Conservation (phyloP, 192 early-diverging fungal genomes). For the Coemansia sp. region DNA sequence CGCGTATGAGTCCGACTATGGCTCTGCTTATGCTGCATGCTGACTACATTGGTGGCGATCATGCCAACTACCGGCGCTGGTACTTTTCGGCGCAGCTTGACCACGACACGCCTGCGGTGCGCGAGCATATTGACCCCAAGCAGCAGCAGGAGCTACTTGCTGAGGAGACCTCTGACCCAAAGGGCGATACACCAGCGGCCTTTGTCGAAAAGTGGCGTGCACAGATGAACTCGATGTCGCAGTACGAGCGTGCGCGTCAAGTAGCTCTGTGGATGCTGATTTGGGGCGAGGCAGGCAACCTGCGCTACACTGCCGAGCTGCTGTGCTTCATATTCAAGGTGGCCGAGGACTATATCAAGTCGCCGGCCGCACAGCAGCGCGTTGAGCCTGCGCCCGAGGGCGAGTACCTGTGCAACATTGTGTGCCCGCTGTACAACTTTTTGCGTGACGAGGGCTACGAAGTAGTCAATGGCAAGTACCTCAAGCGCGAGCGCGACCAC, state of each 20-base stretch:
- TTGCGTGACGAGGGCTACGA: constrained; percentile 77
- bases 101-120: constrained; percentile 55
- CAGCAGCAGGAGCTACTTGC: constrained; percentile 52
- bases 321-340: constrained; percentile 80
- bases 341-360: constrained; percentile 58
- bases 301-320: constrained; percentile 73
- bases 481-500: constrained; percentile 78
- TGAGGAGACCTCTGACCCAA: constrained; percentile 37
- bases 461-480: constrained; percentile 64
- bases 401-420: constrained; percentile 66
- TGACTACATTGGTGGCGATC: constrained; percentile 77
- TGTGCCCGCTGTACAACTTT: constrained; percentile 71
- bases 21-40: constrained; percentile 74
- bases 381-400: constrained; percentile 62
- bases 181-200: constrained; percentile 50
- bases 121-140: constrained; percentile 55
- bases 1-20: constrained; percentile 68
- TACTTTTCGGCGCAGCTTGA: constrained; percentile 76
- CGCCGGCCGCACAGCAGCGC: constrained; percentile 57
- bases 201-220: constrained; percentile 68
- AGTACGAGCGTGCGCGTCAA: constrained; percentile 69
- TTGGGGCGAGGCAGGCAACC: constrained; percentile 77
- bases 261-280: constrained; percentile 72
- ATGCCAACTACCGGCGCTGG: constrained; percentile 82
- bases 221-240: constrained; percentile 70